A percentile compares a stretch with the other conserved stretches of the same genome.
Evolutionary conservation across 495 filamentous ascomycete genomes (phyloP).

Genomic region (Neurospora sp.): DNA sequence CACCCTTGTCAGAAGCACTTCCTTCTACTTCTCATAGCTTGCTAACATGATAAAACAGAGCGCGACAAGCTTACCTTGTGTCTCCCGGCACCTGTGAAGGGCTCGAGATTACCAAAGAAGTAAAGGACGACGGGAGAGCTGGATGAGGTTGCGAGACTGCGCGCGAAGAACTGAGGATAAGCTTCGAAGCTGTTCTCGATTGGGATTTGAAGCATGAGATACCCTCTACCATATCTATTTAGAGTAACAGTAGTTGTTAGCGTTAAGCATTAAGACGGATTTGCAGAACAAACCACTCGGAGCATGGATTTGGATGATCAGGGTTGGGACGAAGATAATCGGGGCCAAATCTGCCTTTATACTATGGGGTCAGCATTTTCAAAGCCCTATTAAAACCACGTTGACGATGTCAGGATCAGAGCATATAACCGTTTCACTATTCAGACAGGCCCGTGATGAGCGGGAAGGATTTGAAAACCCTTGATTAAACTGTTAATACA

Average conservation of each 20-base stretch:
- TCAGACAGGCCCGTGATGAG: background rate
- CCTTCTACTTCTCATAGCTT: background rate
- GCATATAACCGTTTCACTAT: background rate
- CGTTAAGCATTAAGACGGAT: background rate
- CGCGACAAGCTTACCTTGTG: slow-evolving; percentile 33
- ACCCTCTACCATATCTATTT: slow-evolving; percentile 7
- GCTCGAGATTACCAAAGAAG: slow-evolving; percentile 23
- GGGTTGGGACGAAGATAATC: background rate
- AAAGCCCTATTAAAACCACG: background rate
- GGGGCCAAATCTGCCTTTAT: background rate
- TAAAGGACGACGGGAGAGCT: slow-evolving; percentile 6
- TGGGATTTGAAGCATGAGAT: slow-evolving; percentile 11
- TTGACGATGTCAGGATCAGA: background rate
- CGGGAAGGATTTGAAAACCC: background rate
- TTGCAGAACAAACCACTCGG: background rate
- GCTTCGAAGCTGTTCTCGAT: background rate
- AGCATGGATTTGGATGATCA: background rate
- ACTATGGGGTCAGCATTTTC: background rate
- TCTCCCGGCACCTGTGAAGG: slow-evolving; percentile 39
- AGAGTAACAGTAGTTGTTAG: background rate
- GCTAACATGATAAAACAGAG: slow-evolving; percentile 25
- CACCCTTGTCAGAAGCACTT: background rate
- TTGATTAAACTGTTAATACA: background rate
- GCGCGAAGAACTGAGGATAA: background rate
- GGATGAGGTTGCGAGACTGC: background rate